These are phyloP conservation scores for Monascus ruber DNA, from an alignment of 2,329 filamentous ascomycete species.

Conservation along the genomic window DNA sequence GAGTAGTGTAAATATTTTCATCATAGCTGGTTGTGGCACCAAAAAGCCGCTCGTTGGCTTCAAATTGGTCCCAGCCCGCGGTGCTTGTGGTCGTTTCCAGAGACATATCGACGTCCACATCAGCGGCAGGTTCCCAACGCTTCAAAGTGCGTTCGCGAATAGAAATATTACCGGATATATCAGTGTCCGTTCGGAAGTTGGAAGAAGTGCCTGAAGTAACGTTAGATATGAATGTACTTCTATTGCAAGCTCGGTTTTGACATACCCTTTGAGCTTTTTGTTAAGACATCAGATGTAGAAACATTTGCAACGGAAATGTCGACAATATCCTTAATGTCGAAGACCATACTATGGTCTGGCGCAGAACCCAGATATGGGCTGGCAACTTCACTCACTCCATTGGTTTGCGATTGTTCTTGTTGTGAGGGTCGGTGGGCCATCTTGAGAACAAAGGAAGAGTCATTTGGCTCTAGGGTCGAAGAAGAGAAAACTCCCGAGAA, in stretches of 20 bases:
- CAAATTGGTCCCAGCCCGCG: constrained; percentile 82
- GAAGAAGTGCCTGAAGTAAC: constrained; percentile 47
- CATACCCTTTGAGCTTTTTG: constrained; percentile 48
- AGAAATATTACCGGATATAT: constrained; percentile 66
- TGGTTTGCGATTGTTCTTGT: constrained; percentile 23
- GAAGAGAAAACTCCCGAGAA: constrained; percentile 52
- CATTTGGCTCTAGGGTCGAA: constrained; percentile 39
- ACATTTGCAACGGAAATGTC: constrained; percentile 47
- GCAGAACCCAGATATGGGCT: constrained; percentile 32
- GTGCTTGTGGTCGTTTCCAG: constrained; percentile 49
- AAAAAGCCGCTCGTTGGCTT: constrained; percentile 75
- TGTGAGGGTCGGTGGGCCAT: constrained; percentile 48
- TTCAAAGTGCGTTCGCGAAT: constrained; percentile 66
- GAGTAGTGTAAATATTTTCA: constrained; percentile 87
- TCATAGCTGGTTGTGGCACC: constrained; percentile 84
- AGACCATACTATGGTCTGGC: constrained; percentile 44
- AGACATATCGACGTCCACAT: constrained; percentile 53
- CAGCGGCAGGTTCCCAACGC: constrained; percentile 64
- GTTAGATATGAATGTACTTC: constrained; percentile 1
- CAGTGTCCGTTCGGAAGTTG: constrained; percentile 73
- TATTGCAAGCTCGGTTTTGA: background rate
- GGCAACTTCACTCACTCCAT: constrained; percentile 30
- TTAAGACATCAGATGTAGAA: constrained; percentile 38
- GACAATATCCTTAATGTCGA: constrained; percentile 50
- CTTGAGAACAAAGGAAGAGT: constrained; percentile 49